Conservation (phyloP, 2,329 filamentous ascomycete species). For the Nemania diffusa region DNA sequence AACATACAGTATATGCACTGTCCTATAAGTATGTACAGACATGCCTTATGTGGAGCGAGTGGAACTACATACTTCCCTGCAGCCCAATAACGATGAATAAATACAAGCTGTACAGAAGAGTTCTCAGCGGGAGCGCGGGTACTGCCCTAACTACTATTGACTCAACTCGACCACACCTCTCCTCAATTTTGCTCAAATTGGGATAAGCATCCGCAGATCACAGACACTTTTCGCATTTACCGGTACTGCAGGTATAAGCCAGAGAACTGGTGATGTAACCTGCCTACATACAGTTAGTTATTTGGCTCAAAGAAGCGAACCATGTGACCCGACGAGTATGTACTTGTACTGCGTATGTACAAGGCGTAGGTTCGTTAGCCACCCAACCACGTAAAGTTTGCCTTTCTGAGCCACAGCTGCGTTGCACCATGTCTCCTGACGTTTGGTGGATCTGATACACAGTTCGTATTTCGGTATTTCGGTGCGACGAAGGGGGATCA, state of each 20-base stretch:
- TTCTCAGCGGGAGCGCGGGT: conserved; percentile 8
- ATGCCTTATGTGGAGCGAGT: conserved; percentile 19
- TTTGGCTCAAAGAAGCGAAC: conserved; percentile 11
- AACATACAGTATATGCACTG: conserved; percentile 3
- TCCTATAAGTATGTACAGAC: conserved; percentile 22
- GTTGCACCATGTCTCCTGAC: conserved; percentile 23
- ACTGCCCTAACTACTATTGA: conserved; percentile 18
- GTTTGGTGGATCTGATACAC: conserved; percentile 16
- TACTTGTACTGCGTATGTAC: background rate
- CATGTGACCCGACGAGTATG: conserved; percentile 28
- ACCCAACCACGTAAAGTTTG: conserved; percentile 8
- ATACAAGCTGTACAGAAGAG: conserved; percentile 1
- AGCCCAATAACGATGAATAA: conserved; percentile 23
- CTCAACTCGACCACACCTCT: conserved; percentile 7
- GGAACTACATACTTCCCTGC: conserved; percentile 28
- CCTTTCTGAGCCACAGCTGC: conserved; percentile 17
- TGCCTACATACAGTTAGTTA: background rate
- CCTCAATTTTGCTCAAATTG: conserved; percentile 17
- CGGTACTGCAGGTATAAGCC: conserved; percentile 3
- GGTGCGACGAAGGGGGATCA: conserved; percentile 24
- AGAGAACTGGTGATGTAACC: conserved; percentile 32
- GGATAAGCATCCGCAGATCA: conserved; percentile 26
- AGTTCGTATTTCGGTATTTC: conserved; percentile 8
- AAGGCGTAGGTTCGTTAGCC: conserved; percentile 14
- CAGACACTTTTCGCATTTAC: conserved; percentile 6